Evolutionary conservation across 139 green algal genomes (phyloP).

Genomic region (Auxenochlorella protothecoides): DNA sequence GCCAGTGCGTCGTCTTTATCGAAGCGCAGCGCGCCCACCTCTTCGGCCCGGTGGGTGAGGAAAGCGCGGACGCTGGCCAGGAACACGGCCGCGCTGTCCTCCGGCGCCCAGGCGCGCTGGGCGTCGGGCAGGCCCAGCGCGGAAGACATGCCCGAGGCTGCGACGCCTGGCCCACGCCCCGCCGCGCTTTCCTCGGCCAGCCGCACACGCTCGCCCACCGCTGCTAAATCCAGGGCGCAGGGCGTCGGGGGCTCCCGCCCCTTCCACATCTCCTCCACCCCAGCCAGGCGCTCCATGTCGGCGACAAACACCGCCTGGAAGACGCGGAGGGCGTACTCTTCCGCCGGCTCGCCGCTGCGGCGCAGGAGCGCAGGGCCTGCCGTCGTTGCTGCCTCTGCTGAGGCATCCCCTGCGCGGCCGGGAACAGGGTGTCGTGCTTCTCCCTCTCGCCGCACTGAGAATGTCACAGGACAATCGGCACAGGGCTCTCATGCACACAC

Average conservation of each 20-base stretch:
- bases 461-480: background rate
- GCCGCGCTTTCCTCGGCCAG: too few relatives aligned
- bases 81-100: slow-evolving; percentile 57
- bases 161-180: too few relatives aligned
- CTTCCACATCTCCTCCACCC: slow-evolving; percentile 66
- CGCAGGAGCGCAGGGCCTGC: background rate
- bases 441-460: background rate
- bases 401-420: too few relatives aligned
- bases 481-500: background rate
- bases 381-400: too few relatives aligned
- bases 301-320: slow-evolving; percentile 44
- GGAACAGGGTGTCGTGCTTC: background rate
- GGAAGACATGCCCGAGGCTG: too few relatives aligned
- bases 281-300: slow-evolving; percentile 28
- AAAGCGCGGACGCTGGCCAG: slow-evolving; percentile 47
- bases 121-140: slow-evolving; percentile 40
- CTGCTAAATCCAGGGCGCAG: slow-evolving; percentile 25
- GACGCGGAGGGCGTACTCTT: slow-evolving; percentile 51
- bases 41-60: slow-evolving; percentile 29
- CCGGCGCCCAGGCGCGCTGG: slow-evolving; percentile 44
- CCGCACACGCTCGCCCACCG: too few relatives aligned
- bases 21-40: slow-evolving; percentile 50
- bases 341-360: slow-evolving; percentile 24
- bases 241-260: slow-evolving; percentile 48
- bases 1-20: slow-evolving; percentile 89